Base-by-base conservation (phyloP, 2,329 filamentous ascomycete genomes). In the Trichoderma sp. region DNA sequence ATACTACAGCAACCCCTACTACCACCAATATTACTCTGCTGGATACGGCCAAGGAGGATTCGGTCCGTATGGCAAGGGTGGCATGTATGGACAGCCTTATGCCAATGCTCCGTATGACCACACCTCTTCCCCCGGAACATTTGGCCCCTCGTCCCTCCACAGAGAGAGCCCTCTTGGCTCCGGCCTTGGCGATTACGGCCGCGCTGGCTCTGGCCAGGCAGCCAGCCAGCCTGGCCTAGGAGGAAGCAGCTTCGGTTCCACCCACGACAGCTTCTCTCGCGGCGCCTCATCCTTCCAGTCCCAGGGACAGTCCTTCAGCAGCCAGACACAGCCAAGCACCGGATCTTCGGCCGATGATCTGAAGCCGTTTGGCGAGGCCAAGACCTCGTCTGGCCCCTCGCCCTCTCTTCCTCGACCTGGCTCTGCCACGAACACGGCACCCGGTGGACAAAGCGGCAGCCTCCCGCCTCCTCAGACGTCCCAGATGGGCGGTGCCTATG, bases 1-100 rank as follows among this genome's bases (percentile, higher is more conserved):
- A 2, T 92, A 92, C 83, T 92, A 89, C 80, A 86, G 85, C 78
- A 91, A 88, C 83, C 90, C 90, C 2, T 92, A 91, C 82, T 93
- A 93, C 79, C 86, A 88, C 76, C 87, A 89, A 75, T 92, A 92
- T 83, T 89, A 88, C 79, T 88, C 89, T 71, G 86, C 89, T 71
- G 86, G 85, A 60, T 90, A 89, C 77, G 85, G 85, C 71, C 88
- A 90, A 80, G 88, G 86, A 69, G 88, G 85, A 38, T 91, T 85
- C 72, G 86, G 82, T 6, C 89, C 89, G 2, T 91, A 91, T 77
- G 83, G 87, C 77, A 91, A 91, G 85, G 87, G 84, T 45, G 85
- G 85, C 75, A 84, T 88, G 78, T 91, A 91, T 77, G 87, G 86
- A 69, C 88, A 89, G 80, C 89, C 88, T 59, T 91, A 91, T 76